Evolutionary conservation across 2,329 filamentous ascomycete species (phyloP).

Genomic region (Arthrobotrys sphaeroides): DNA sequence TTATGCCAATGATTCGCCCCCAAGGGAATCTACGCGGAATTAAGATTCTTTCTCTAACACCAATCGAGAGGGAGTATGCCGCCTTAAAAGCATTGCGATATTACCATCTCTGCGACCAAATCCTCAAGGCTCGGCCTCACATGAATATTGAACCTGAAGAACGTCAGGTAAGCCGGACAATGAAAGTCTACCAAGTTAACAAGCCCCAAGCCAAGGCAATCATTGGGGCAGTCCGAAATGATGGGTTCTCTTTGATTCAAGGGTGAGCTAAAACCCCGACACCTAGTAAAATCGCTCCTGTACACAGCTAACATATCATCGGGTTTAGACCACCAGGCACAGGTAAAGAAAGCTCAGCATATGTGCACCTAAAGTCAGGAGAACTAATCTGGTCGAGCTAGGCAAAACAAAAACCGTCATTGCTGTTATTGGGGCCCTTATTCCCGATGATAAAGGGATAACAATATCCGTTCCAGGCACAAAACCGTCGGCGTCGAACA

Average conservation of each 20-base stretch:
- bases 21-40: constrained; percentile 41
- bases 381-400: constrained; percentile 5
- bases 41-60: constrained; percentile 71
- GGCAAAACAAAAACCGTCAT: constrained; percentile 99
- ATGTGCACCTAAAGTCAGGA: not conserved
- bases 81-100: constrained; percentile 90
- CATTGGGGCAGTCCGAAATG: constrained; percentile 90
- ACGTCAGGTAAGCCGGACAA: constrained; percentile 73
- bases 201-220: constrained; percentile 89
- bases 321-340: constrained; percentile 81
- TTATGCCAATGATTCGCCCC: constrained; percentile 30
- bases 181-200: constrained; percentile 84
- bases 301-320: constrained; percentile 56
- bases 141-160: constrained; percentile 84
- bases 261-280: constrained; percentile 67
- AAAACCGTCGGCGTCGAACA: constrained; percentile 60
- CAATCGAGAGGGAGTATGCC: constrained; percentile 93
- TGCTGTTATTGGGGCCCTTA: constrained; percentile 88
- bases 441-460: constrained; percentile 63
- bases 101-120: constrained; percentile 94
- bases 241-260: constrained; percentile 96
- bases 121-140: constrained; percentile 87
- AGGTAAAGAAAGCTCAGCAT: not conserved
- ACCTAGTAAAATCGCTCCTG: constrained; percentile 15
- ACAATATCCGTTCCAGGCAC: constrained; percentile 57